Conservation (phyloP, 2,329 filamentous ascomycete genomes). For the Elsinoe necatrix region DNA sequence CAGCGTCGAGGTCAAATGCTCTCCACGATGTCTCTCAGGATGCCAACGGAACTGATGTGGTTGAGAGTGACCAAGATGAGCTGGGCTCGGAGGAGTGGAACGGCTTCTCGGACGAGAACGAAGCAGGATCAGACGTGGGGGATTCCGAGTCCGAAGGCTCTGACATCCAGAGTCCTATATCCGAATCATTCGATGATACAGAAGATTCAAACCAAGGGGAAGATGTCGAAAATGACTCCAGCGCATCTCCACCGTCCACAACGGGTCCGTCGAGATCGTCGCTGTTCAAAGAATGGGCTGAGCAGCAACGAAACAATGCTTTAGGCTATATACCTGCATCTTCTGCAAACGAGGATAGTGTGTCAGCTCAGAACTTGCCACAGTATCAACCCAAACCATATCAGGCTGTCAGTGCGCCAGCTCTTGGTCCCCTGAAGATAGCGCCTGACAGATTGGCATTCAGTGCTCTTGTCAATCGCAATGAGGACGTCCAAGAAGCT, state of each 20-base stretch:
- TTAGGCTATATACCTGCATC: conserved; percentile 56
- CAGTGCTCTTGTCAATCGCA: conserved; percentile 62
- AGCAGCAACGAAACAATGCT: conserved; percentile 73
- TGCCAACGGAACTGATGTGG: conserved; percentile 16
- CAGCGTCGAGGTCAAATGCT: conserved; percentile 43
- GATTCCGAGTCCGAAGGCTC: neutral
- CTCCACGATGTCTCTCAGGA: conserved; percentile 10
- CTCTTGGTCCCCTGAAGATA: neutral
- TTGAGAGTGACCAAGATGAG: conserved; percentile 24
- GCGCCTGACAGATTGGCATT: conserved; percentile 43
- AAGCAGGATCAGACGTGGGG: conserved; percentile 6
- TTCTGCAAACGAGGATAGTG: conserved; percentile 32
- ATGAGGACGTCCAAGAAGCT: conserved; percentile 65
- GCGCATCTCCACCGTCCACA: conserved; percentile 18
- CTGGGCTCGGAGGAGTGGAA: conserved; percentile 21
- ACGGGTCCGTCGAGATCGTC: conserved; percentile 35
- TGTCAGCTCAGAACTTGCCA: no score
- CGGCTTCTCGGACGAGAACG: conserved; percentile 18
- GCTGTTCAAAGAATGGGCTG: conserved; percentile 92
- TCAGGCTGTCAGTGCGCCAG: conserved; percentile 9
- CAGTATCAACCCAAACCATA: conserved; percentile 29
- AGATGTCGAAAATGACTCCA: conserved; percentile 29
- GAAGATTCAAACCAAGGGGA: conserved; percentile 22
- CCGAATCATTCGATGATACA: neutral
- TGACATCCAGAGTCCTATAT: neutral